Evolutionary conservation across 495 filamentous ascomycete species (phyloP).

Genomic region (Lophiostoma macrostomum): DNA sequence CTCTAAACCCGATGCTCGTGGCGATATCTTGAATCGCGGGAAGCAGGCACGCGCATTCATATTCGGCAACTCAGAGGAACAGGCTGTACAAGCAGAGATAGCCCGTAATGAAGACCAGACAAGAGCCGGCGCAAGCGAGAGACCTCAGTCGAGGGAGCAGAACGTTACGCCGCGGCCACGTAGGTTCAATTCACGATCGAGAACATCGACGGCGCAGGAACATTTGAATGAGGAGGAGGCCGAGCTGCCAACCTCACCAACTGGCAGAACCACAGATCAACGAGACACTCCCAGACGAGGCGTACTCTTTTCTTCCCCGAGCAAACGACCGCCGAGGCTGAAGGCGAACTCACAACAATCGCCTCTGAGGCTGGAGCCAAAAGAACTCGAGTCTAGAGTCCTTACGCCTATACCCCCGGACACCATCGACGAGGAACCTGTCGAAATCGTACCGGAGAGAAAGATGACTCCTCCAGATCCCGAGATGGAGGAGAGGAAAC

Average conservation of each 20-base stretch:
- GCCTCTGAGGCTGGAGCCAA: slow-evolving; percentile 9
- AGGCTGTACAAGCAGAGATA: not conserved
- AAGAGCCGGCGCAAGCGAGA: slow-evolving; percentile 6
- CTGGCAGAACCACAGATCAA: not conserved
- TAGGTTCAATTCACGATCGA: not conserved
- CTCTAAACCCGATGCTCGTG: slow-evolving; percentile 9
- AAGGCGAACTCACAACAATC: slow-evolving; percentile 21
- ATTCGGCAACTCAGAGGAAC: not conserved
- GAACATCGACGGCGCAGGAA: not conserved
- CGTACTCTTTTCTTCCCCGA: slow-evolving; percentile 32
- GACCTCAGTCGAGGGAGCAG: not conserved
- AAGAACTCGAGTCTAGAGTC: not conserved
- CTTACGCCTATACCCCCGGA: no score
- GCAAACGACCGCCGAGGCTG: slow-evolving; percentile 21
- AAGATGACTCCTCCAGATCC: slow-evolving; percentile 15
- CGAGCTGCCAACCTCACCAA: slow-evolving; percentile 25
- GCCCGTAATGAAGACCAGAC: slow-evolving; percentile 3
- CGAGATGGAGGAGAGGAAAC: slow-evolving; percentile 24
- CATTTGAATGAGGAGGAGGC: slow-evolving; percentile 22
- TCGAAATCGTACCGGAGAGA: not conserved
- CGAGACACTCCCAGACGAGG: slow-evolving; percentile 30
- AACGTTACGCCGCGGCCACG: slow-evolving; percentile 8
- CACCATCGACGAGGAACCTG: not conserved
- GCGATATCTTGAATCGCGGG: slow-evolving; percentile 9
- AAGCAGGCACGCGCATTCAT: slow-evolving; percentile 22